phyloP scores from a whole-genome alignment of 2,329 filamentous ascomycete species.

The Cladosporium sp. region DNA sequence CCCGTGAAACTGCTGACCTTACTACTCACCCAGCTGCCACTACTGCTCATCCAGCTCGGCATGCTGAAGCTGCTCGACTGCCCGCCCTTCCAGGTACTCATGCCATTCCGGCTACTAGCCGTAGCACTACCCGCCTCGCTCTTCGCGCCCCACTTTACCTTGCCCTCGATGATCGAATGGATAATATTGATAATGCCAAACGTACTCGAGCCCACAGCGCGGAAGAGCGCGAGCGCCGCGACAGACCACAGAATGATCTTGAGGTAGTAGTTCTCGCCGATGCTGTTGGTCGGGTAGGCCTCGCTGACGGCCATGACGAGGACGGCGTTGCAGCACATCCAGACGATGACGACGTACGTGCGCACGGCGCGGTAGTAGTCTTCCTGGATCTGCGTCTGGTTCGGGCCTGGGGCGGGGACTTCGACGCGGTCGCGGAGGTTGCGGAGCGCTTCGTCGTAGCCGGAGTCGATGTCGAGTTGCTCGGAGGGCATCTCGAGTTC shows the following conservation, averaged over 20 bases:
- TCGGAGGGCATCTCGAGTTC: conserved; percentile 97
- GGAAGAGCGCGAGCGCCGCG: conserved; percentile 77
- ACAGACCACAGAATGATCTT: conserved; percentile 91
- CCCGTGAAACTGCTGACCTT: conserved; percentile 30
- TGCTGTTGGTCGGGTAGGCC: conserved; percentile 64
- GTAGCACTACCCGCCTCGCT: conserved; percentile 7
- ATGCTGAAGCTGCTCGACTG: conserved; percentile 28
- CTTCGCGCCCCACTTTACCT: conserved; percentile 51
- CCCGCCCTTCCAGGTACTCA: conserved; percentile 19
- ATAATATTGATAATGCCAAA: conserved; percentile 81
- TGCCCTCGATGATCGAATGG: conserved; percentile 80
- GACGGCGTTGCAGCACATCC: conserved; percentile 88
- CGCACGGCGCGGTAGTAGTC: conserved; percentile 97
- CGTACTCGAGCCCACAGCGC: conserved; percentile 71
- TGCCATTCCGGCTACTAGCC: conserved; percentile 7
- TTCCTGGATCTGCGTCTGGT: conserved; percentile 83
- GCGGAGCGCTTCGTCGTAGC: conserved; percentile 92
- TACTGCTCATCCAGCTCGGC: conserved; percentile 32
- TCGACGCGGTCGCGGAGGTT: conserved; percentile 92
- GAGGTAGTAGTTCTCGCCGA: conserved; percentile 82
- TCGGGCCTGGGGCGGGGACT: conserved; percentile 56
- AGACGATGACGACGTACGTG: conserved; percentile 94
- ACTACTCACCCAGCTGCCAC: conserved; percentile 31
- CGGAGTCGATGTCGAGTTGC: conserved; percentile 95
- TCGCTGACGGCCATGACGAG: conserved; percentile 91